These are phyloP conservation scores for Colletotrichum endophyticum DNA, from an alignment of 2,329 filamentous ascomycete genomes.

Conservation along the genomic window DNA sequence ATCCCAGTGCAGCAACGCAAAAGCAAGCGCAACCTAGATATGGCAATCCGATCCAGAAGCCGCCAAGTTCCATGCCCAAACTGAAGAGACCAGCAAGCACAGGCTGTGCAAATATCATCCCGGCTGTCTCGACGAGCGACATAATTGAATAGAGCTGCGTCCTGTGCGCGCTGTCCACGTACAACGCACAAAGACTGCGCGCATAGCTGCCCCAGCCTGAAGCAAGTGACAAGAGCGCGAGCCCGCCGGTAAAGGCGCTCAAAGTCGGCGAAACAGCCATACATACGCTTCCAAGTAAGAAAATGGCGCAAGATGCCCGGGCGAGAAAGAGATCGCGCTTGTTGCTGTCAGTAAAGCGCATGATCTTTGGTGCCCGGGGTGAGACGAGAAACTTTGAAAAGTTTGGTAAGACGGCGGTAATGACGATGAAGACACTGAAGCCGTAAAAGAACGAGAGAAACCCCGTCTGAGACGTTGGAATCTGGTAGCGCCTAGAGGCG, in stretches of 20 bases:
- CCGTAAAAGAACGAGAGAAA: constrained; percentile 34
- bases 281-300: constrained; percentile 26
- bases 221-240: constrained; percentile 32
- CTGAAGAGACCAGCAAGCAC: constrained; percentile 32
- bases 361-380: constrained; percentile 18
- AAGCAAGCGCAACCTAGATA: constrained; percentile 31
- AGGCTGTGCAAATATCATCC: constrained; percentile 29
- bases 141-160: constrained; percentile 31
- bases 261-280: constrained; percentile 28
- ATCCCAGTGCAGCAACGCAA: neutral
- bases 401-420: constrained; percentile 24
- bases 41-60: constrained; percentile 31
- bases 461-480: constrained; percentile 30
- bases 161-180: constrained; percentile 29
- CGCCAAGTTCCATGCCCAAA: constrained; percentile 31
- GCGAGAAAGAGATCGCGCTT: constrained; percentile 30
- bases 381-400: constrained; percentile 25
- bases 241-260: constrained; percentile 28
- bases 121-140: constrained; percentile 25
- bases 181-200: constrained; percentile 27
- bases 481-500: constrained; percentile 31
- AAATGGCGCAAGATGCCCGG: constrained; percentile 25
- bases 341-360: constrained; percentile 27
- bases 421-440: constrained; percentile 22
- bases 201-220: constrained; percentile 28